Percentiles rank a stretch among this genome's conserved stretches.
phyloP scores from a whole-genome alignment of 192 early-diverging fungal species.

The Backusella morwellensis region DNA sequence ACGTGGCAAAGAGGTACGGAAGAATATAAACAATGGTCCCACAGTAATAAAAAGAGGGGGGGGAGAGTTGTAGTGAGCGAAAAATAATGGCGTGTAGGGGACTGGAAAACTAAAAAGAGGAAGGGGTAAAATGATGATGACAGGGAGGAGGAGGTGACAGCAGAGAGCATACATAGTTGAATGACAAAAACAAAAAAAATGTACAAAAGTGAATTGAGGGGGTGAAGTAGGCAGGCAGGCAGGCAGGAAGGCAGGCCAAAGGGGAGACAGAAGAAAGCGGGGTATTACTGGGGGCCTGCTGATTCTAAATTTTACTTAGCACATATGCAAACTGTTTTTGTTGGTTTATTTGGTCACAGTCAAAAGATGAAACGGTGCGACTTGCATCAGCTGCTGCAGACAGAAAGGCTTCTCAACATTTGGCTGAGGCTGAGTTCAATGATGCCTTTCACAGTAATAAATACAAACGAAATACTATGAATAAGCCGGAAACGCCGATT shows the following conservation, averaged over 20 bases:
- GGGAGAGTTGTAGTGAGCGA: neutral
- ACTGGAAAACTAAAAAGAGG: neutral
- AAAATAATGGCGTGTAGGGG: neutral
- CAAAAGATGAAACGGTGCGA: conserved; percentile 24
- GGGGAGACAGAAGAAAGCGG: neutral
- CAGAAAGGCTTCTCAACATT: conserved; percentile 1
- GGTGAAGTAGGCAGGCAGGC: neutral
- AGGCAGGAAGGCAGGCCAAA: neutral
- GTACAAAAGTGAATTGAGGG: neutral
- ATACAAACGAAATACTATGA: neutral
- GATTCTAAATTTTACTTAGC: conserved; percentile 16
- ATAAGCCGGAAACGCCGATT: neutral
- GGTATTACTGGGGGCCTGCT: neutral
- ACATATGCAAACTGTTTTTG: conserved; percentile 11
- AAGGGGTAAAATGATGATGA: neutral
- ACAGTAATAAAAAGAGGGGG: neutral
- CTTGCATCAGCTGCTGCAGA: conserved; percentile 8
- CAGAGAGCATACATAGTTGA: neutral
- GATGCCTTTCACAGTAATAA: neutral
- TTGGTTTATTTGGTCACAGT: conserved; percentile 23
- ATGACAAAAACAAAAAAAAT: neutral
- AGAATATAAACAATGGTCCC: neutral
- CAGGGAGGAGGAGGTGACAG: neutral
- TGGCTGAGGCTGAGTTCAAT: conserved; percentile 7
- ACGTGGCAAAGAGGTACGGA: conserved; percentile 6